phyloP scores from a whole-genome alignment of 139 green algal species.

The Chlorella vulgaris region DNA sequence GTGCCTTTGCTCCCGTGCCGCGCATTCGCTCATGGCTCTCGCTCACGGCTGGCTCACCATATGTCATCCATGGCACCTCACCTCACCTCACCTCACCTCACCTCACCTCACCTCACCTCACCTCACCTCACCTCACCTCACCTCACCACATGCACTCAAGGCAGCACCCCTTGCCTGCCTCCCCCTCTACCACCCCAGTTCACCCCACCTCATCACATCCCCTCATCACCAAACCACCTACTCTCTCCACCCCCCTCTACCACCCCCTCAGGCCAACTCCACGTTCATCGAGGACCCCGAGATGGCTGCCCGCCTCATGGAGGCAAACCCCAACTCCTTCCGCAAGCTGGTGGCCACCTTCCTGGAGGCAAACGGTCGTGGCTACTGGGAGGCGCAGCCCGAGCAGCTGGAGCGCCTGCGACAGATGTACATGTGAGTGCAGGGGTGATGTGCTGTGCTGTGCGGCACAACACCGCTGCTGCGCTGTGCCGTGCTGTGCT shows the following conservation, averaged over 20 bases:
- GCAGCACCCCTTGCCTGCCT: neutral
- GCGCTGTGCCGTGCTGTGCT: neutral
- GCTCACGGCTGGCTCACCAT: no score
- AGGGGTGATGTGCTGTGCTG: constrained; percentile 18
- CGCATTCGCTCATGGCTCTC: no score
- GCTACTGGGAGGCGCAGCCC: constrained; percentile 93
- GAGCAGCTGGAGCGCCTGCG: constrained; percentile 94
- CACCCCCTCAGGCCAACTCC: constrained; percentile 63
- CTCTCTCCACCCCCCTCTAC: neutral
- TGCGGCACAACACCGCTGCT: no score
- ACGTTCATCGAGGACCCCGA: constrained; percentile 97
- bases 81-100: no score
- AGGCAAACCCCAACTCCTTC: constrained; percentile 98
- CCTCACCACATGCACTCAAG: no score
- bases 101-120: no score
- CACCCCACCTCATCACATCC: neutral
- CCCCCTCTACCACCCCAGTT: neutral
- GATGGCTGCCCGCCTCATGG: constrained; percentile 95
- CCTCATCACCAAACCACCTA: no score
- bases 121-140: no score
- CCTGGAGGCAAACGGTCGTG: constrained; percentile 97
- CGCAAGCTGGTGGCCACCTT: constrained; percentile 94
- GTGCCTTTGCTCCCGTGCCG: no score
- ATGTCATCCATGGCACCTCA: no score
- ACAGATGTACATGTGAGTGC: constrained; percentile 80